Evolutionary conservation across 1,139 yeast species (phyloP), one percentile per base, ranked within the genome.

Genomic region (Scheffersomyces titani): DNA sequence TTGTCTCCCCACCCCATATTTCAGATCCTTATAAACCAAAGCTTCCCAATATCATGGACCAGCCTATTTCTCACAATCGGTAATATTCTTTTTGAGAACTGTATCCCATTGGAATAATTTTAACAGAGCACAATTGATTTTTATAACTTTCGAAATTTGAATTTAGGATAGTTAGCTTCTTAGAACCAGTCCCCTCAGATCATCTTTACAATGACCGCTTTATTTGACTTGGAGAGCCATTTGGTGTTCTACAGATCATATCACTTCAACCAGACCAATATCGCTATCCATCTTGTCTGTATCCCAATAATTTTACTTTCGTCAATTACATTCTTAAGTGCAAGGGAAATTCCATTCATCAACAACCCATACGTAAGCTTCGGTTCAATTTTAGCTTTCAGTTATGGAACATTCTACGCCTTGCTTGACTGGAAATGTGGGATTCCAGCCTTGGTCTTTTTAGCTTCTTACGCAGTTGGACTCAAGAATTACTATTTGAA

Each of bases 241-340:
- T 79, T 93, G 55, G 86, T 87, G 24, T 90, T 90, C 67, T 94
- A 94, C 77, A 87, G 96, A 71, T 82, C 90, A 2, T 93, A 93
- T 69, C 99, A 94, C 70, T 80, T 81, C 69, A 80, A 90, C 68
- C 75, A 76, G 16, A 77, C 75, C 53, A 94, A 94, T 73, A 96
- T 92, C 11, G 64, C 79, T 9, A 90, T 94, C 60, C 99, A 94
- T 68, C 73, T 89, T 55, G 70, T 84, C 3, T 92, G 92, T 67
- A 93, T 94, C 50, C 98, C 98, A 0, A 71, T 85, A 18, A 92
- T 94, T 56, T 75, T 91, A 22, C 73, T 83, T 55, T 77, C 92
- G 1, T 73, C 87, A 3, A 69, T 87, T 52, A 77, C 74, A 5
- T 68, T 86, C 30, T 63, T 77, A 6, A 65, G 82, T 4, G 63